Conservation (phyloP, 176 grass and related monocot species). For the Raddia distichophylla region DNA sequence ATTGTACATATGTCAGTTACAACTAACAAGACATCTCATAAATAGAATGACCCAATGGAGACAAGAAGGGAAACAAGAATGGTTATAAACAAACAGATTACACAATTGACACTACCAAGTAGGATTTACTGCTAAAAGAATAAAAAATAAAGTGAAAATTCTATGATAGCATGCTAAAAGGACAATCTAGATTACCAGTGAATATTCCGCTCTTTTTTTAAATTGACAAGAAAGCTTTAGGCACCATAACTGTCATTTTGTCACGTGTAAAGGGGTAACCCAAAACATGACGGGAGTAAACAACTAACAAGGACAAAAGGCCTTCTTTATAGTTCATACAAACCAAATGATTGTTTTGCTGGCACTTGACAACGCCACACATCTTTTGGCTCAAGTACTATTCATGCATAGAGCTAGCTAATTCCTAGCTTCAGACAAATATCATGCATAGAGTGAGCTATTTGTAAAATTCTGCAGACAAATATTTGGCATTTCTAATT, state of each 20-base stretch:
- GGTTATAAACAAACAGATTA: not conserved
- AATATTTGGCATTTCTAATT: too few species aligned
- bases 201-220: not conserved
- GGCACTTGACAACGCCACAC: conserved; percentile 2
- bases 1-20: conserved; percentile 6
- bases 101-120: not conserved
- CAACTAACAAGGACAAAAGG: not conserved
- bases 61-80: not conserved
- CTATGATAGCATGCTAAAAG: not conserved
- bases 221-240: not conserved
- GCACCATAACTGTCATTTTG: not conserved
- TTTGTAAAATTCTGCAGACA: too few species aligned
- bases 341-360: not conserved
- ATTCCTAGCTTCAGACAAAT: not conserved
- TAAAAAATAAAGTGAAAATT: not conserved
- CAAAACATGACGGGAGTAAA: not conserved
- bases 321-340: not conserved
- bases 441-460: too few species aligned
- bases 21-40: not conserved
- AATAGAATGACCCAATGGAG: not conserved
- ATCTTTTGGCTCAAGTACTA: not conserved
- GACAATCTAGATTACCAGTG: not conserved
- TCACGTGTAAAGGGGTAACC: not conserved
- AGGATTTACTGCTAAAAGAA: not conserved
- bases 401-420: not conserved